Percentiles rank a stretch among this genome's conserved stretches.
Conservation (phyloP, 768 basidiomycete species). For the Gymnopilus dilepis region DNA sequence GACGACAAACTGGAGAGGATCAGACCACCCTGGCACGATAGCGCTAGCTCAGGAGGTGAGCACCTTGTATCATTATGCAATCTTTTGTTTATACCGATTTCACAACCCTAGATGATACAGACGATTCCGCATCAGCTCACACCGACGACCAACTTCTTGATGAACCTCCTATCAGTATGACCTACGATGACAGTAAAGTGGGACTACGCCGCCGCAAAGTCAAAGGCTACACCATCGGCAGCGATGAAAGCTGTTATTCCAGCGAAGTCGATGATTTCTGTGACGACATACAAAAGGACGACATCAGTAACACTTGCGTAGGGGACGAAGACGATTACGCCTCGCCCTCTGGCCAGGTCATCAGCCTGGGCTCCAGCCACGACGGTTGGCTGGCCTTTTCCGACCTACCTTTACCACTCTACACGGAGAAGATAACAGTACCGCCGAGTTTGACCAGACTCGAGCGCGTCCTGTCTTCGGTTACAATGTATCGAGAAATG, state of each 20-base stretch:
- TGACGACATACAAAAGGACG: constrained; percentile 20
- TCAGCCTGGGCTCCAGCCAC: constrained; percentile 5
- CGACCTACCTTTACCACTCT: constrained; percentile 38
- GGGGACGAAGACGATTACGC: constrained; percentile 28
- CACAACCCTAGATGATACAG: neutral
- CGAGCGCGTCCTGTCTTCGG: neutral
- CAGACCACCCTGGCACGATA: neutral
- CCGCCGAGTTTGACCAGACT: constrained; percentile 6
- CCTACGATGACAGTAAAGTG: constrained; percentile 12
- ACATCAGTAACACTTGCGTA: constrained; percentile 27
- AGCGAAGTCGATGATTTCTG: constrained; percentile 27
- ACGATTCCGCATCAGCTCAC: neutral
- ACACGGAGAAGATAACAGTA: constrained; percentile 42
- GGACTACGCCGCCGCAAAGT: constrained; percentile 31
- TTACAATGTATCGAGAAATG: constrained; percentile 61
- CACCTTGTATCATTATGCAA: neutral
- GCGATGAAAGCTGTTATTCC: constrained; percentile 43
- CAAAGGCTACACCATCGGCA: constrained; percentile 46
- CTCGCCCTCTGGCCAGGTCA: constrained; percentile 8
- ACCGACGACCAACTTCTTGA: constrained; percentile 7
- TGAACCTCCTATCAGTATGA: neutral
- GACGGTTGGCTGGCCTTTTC: constrained; percentile 27
- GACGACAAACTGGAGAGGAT: neutral
- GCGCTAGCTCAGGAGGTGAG: neutral
- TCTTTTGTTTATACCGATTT: neutral